Percentiles rank a stretch among this genome's conserved stretches.
Evolutionary conservation across 306 rosid species (phyloP).

Genomic region (Purshia tridentata): DNA sequence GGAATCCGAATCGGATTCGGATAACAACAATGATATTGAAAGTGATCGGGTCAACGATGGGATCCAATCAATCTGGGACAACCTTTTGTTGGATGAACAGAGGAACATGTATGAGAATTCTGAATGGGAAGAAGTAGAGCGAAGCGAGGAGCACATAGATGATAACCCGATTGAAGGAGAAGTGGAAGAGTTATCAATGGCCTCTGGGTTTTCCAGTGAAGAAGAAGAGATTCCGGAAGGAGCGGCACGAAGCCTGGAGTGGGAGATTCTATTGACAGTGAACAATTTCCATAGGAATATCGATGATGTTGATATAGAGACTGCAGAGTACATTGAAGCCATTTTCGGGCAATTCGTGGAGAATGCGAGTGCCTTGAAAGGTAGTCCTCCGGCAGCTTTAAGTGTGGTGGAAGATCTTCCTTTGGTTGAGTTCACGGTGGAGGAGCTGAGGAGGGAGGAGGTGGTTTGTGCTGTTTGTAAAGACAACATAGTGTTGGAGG

Average conservation of each 20-base stretch:
- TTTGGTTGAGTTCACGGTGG: conserved; percentile 54
- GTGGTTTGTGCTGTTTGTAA: conserved; percentile 76
- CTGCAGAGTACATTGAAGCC: conserved; percentile 48
- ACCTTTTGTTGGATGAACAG: conserved; percentile 58
- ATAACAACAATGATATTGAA: conserved; percentile 29
- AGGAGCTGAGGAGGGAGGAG: conserved; percentile 51
- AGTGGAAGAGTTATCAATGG: conserved; percentile 53
- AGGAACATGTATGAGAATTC: conserved; percentile 47
- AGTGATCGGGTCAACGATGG: conserved; percentile 47
- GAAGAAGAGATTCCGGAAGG: conserved; percentile 50
- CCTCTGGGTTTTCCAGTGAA: conserved; percentile 48
- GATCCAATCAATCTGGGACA: conserved; percentile 52
- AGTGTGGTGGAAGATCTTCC: conserved; percentile 69
- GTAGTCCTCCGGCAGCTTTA: conserved; percentile 73
- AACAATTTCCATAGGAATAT: conserved; percentile 52
- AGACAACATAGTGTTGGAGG: conserved; percentile 58
- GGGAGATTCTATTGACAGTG: conserved; percentile 77
- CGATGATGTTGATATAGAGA: conserved; percentile 35
- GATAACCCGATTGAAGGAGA: conserved; percentile 39
- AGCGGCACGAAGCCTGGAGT: conserved; percentile 55
- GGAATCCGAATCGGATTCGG: conserved; percentile 66
- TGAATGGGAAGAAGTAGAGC: conserved; percentile 72
- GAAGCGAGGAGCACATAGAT: conserved; percentile 36
- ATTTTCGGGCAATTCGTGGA: conserved; percentile 68
- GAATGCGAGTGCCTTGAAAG: conserved; percentile 57